Conservation (phyloP, 306 rosid species). For the Albizia julibrissin region DNA sequence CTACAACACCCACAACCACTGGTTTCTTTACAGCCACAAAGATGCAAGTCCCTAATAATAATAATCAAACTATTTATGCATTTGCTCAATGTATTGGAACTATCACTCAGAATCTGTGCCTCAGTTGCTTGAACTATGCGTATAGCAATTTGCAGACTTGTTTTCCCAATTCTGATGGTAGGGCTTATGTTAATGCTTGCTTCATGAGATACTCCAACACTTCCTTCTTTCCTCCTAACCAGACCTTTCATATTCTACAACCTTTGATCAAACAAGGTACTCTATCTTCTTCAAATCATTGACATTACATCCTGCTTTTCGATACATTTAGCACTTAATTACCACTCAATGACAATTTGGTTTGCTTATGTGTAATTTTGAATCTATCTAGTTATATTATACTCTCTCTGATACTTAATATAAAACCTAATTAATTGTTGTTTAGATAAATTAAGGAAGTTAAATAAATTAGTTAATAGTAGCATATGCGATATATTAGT, state of each 20-base stretch:
- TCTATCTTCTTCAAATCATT: background rate
- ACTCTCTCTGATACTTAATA: too few species aligned
- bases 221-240: background rate
- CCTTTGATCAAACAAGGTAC: background rate
- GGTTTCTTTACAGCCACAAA: background rate
- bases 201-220: background rate
- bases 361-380: background rate
- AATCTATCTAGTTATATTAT: background rate
- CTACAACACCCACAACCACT: background rate
- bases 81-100: background rate
- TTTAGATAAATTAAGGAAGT: too few species aligned
- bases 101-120: background rate
- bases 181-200: background rate
- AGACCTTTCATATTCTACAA: background rate
- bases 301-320: too few species aligned
- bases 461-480: too few species aligned
- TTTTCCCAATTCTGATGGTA: background rate
- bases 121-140: background rate
- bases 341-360: background rate
- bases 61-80: background rate
- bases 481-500: too few species aligned
- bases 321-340: too few species aligned
- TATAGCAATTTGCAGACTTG: background rate
- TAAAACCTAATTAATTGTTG: too few species aligned
- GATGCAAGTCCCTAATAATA: background rate